phyloP scores from a whole-genome alignment of 495 filamentous ascomycete species.

The Glonium stellatum region DNA sequence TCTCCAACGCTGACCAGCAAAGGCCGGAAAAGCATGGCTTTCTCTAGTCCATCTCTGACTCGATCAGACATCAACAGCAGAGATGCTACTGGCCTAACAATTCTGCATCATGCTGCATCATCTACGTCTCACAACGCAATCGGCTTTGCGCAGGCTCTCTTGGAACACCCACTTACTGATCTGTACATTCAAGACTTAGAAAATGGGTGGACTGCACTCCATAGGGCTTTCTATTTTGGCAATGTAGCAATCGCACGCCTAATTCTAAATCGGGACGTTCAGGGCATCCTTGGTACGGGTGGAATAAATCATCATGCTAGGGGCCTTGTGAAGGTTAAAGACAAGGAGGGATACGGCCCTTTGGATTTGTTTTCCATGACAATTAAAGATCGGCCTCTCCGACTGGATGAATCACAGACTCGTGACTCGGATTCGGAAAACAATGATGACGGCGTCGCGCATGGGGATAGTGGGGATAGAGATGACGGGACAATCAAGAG shows the following conservation, averaged over 20 bases:
- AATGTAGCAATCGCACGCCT: slow-evolving; percentile 79
- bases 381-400: slow-evolving; percentile 50
- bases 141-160: slow-evolving; percentile 66
- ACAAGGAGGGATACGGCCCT: slow-evolving; percentile 87
- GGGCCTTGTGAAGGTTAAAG: slow-evolving; percentile 86
- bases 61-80: slow-evolving; percentile 73
- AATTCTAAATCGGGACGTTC: slow-evolving; percentile 67
- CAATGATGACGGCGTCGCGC: slow-evolving; percentile 23
- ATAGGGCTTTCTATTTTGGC: slow-evolving; percentile 86
- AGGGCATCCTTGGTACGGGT: slow-evolving; percentile 50
- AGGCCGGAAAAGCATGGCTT: slow-evolving; percentile 36
- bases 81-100: slow-evolving; percentile 66
- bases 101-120: slow-evolving; percentile 81
- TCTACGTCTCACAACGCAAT: slow-evolving; percentile 59
- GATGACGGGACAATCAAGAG: slow-evolving; percentile 20
- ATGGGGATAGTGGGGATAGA: slow-evolving; percentile 27
- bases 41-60: slow-evolving; percentile 45
- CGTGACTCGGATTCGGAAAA: slow-evolving; percentile 39
- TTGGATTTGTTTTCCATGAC: slow-evolving; percentile 86
- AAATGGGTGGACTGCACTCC: slow-evolving; percentile 92
- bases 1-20: slow-evolving; percentile 44
- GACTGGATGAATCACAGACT: slow-evolving; percentile 27
- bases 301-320: slow-evolving; percentile 43
- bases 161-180: slow-evolving; percentile 77
- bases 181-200: slow-evolving; percentile 80